Conservation (phyloP, 345 rosid genomes). For the Acer yangbiense region DNA sequence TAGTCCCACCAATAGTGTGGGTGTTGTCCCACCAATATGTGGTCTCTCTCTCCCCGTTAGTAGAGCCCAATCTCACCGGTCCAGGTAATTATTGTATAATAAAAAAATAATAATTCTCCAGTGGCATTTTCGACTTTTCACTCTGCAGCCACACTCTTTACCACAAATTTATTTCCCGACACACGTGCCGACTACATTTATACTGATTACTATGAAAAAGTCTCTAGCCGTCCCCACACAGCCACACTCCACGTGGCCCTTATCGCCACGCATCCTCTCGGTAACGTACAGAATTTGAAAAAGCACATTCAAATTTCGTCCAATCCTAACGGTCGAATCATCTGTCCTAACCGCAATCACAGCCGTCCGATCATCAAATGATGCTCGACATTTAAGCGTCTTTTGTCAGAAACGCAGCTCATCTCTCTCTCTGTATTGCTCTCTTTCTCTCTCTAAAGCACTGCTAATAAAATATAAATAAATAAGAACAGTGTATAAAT, state of each 20-base stretch:
- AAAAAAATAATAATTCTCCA: too few relatives aligned
- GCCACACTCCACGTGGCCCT: constrained; percentile 31
- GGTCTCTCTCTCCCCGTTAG: too few relatives aligned
- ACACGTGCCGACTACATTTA: constrained; percentile 16
- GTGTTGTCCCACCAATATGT: too few relatives aligned
- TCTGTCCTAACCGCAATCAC: constrained; percentile 8
- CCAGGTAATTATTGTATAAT: too few relatives aligned
- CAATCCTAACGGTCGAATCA: constrained; percentile 55
- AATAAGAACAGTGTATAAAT: background rate
- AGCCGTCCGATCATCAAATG: constrained; percentile 42
- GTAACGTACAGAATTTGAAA: constrained; percentile 3
- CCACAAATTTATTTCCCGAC: background rate
- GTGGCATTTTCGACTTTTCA: constrained; percentile 1
- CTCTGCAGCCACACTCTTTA: background rate
- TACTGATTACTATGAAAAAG: background rate
- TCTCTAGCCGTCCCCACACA: background rate
- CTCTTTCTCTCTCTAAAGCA: background rate
- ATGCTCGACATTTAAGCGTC: constrained; percentile 26
- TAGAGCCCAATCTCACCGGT: too few relatives aligned
- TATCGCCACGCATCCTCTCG: constrained; percentile 35
- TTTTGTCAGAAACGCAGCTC: background rate
- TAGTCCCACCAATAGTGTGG: too few relatives aligned
- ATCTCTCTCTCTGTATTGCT: constrained; percentile 4
- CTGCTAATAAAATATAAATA: background rate
- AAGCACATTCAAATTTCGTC: constrained; percentile 40